These are phyloP conservation scores for Lojkania enalia DNA, from an alignment of 2,329 filamentous ascomycete genomes.

Conservation along the genomic window DNA sequence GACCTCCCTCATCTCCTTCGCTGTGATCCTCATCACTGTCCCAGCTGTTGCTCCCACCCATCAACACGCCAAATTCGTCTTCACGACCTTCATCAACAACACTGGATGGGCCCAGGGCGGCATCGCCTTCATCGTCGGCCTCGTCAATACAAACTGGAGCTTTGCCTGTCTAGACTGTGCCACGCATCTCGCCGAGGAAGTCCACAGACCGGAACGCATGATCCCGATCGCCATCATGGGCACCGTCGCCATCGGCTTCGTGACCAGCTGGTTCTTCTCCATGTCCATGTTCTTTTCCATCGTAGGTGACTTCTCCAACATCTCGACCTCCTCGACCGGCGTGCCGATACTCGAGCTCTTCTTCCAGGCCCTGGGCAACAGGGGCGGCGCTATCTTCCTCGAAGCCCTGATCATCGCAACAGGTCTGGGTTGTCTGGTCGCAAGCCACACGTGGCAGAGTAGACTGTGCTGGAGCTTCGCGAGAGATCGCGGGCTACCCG, in stretches of 20 bases:
- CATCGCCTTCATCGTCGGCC: conserved; percentile 56
- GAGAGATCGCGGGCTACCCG: conserved; percentile 54
- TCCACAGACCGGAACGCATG: conserved; percentile 51
- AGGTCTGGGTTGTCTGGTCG: conserved; percentile 52
- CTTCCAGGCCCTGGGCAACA: conserved; percentile 48
- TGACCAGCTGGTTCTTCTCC: conserved; percentile 54
- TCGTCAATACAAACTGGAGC: conserved; percentile 56
- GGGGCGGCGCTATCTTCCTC: conserved; percentile 52
- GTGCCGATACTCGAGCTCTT: conserved; percentile 56
- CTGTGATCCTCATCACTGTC: conserved; percentile 54
- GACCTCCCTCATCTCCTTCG: conserved; percentile 52
- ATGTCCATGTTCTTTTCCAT: conserved; percentile 57
- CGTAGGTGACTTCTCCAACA: conserved; percentile 48
- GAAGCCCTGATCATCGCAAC: conserved; percentile 53
- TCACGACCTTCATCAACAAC: conserved; percentile 57
- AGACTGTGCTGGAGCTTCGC: conserved; percentile 59
- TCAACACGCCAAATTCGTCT: conserved; percentile 54
- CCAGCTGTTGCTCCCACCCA: conserved; percentile 50
- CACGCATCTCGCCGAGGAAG: conserved; percentile 57
- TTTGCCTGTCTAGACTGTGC: conserved; percentile 57
- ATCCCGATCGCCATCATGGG: conserved; percentile 56
- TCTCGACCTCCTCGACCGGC: conserved; percentile 47
- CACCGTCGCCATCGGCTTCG: conserved; percentile 54
- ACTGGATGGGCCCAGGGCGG: conserved; percentile 53
- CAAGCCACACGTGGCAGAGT: conserved; percentile 56